Percentiles rank a stretch among this genome's conserved stretches.
phyloP scores from a whole-genome alignment of 2,329 filamentous ascomycete genomes.

The Trichophyton mentagrophytes region DNA sequence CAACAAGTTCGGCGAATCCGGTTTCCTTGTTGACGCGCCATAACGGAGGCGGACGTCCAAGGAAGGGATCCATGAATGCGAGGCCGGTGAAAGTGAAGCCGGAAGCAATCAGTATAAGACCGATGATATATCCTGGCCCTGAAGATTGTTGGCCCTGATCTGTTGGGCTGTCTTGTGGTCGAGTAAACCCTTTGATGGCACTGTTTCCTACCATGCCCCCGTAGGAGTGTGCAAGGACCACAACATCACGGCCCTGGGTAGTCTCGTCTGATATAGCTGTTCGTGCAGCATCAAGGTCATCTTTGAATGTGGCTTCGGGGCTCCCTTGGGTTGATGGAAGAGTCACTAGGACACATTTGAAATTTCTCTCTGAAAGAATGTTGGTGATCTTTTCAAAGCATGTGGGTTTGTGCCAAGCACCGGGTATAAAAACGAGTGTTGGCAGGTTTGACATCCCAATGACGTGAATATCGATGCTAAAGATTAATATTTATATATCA shows the following conservation, averaged over 20 bases:
- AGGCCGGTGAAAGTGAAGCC: not conserved
- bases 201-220: not conserved
- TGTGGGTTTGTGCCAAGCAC: not conserved
- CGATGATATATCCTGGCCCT: not conserved
- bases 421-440: not conserved
- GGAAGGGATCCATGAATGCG: not conserved
- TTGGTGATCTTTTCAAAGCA: not conserved
- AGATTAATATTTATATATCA: no score
- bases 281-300: not conserved
- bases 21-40: not conserved
- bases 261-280: not conserved
- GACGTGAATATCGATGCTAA: no score
- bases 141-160: not conserved
- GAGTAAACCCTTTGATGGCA: not conserved
- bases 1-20: not conserved
- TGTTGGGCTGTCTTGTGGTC: not conserved
- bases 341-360: not conserved
- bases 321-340: not conserved
- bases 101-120: not conserved
- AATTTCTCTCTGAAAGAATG: not conserved
- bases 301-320: not conserved
- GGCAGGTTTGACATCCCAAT: not conserved
- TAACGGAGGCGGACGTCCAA: not conserved
- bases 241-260: not conserved
- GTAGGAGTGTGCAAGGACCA: not conserved